Percentiles rank a stretch among this genome's conserved stretches.
Evolutionary conservation across 176 grass and related monocot genomes (phyloP).

Genomic region (Avena sativa): DNA sequence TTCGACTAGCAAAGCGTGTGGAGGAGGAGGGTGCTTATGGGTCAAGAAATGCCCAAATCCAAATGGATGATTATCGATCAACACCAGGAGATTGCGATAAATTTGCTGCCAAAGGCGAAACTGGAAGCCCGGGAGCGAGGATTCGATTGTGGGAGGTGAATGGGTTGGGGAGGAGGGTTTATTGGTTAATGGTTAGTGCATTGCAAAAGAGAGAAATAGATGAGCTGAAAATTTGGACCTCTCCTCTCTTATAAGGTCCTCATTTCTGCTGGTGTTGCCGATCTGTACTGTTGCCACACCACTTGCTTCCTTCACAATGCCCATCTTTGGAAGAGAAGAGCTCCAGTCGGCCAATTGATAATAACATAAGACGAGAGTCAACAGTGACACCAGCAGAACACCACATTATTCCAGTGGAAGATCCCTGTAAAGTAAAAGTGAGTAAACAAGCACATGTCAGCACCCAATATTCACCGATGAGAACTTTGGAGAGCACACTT

Average conservation of each 20-base stretch:
- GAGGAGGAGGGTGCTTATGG: constrained; percentile 27
- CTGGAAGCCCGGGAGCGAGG: constrained; percentile 19
- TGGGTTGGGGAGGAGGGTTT: constrained; percentile 28
- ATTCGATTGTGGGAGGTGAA: background rate
- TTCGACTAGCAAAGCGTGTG: background rate
- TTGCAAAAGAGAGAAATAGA: background rate
- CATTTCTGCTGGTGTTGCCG: constrained; percentile 21
- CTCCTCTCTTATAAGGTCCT: constrained; percentile 59
- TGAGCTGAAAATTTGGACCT: constrained; percentile 11
- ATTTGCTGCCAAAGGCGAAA: constrained; percentile 18
- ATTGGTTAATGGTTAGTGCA: constrained; percentile 38
- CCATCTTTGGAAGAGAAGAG: constrained; percentile 47
- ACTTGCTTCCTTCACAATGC: constrained; percentile 60
- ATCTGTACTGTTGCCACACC: background rate
- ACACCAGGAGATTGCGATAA: background rate
- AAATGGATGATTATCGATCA: background rate
- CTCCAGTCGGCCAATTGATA: background rate
- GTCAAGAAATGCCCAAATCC: constrained; percentile 44
- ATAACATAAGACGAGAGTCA: constrained; percentile 31
- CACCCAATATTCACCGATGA: background rate
- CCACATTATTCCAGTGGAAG: constrained; percentile 23
- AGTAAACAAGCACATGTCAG: constrained; percentile 19
- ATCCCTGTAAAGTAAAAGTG: constrained; percentile 38
- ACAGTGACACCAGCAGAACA: background rate
- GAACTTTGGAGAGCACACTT: background rate